A percentile compares a stretch with the other conserved stretches of the same genome.
phyloP scores from a whole-genome alignment of 2,329 filamentous ascomycete species.

The Coniochaeta prunicola region DNA sequence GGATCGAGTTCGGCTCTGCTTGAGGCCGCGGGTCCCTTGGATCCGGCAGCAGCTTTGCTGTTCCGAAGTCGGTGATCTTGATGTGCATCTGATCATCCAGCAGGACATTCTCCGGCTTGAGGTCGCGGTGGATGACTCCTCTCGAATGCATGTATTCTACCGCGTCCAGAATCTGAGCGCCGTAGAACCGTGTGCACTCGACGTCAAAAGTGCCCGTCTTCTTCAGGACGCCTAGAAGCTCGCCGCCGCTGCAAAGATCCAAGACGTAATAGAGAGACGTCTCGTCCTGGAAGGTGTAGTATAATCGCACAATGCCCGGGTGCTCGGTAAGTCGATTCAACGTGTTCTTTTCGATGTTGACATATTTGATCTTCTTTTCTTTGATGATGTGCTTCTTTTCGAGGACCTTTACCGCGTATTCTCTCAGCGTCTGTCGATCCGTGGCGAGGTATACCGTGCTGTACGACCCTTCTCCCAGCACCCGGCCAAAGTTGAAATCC shows the following conservation, averaged over 20 bases:
- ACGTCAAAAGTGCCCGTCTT: conserved; percentile 91
- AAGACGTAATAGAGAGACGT: conserved; percentile 93
- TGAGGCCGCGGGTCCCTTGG: conserved; percentile 39
- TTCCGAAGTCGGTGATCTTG: conserved; percentile 98
- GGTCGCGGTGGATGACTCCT: conserved; percentile 90
- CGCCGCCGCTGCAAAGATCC: conserved; percentile 85
- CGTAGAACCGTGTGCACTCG: conserved; percentile 90
- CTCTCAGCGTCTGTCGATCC: conserved; percentile 86
- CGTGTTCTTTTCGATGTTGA: conserved; percentile 99
- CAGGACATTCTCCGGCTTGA: conserved; percentile 96
- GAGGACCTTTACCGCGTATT: conserved; percentile 96
- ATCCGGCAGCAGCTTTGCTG: conserved; percentile 80
- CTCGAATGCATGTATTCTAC: conserved; percentile 97
- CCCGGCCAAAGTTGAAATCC: conserved; percentile 88
- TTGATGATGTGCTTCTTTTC: conserved; percentile 99
- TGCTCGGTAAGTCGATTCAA: conserved; percentile 94
- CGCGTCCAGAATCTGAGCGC: conserved; percentile 89
- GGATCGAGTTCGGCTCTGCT: conserved; percentile 29
- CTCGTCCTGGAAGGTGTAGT: conserved; percentile 98
- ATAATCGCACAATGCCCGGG: conserved; percentile 89
- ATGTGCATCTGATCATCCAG: conserved; percentile 94
- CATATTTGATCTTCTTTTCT: conserved; percentile 99
- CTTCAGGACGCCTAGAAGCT: conserved; percentile 87
- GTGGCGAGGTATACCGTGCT: conserved; percentile 91
- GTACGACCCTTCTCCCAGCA: conserved; percentile 93